Percentiles rank a stretch among this genome's conserved stretches.
Evolutionary conservation across 495 filamentous ascomycete species (phyloP).

Genomic region (Tuber magnatum): DNA sequence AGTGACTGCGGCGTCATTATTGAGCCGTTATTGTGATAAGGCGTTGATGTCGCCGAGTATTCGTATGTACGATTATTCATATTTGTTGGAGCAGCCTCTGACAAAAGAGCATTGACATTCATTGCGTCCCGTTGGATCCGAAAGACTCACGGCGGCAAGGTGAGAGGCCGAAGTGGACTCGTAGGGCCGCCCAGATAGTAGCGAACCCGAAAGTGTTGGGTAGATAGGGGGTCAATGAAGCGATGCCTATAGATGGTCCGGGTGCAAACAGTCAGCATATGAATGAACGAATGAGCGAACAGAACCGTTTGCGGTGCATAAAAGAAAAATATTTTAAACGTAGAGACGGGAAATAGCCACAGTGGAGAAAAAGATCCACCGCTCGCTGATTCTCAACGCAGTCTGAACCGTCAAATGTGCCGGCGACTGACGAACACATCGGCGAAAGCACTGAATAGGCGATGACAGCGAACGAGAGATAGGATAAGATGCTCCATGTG

Average conservation of each 20-base stretch:
- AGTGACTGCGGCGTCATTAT: slow-evolving; percentile 44
- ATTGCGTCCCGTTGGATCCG: slow-evolving; percentile 16
- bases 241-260: not conserved
- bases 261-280: slow-evolving; percentile 3
- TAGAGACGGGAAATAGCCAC: not conserved
- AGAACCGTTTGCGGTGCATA: not conserved
- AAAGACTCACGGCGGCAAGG: not conserved
- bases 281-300: not conserved
- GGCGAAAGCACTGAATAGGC: slow-evolving; percentile 14
- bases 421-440: slow-evolving; percentile 20
- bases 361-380: slow-evolving; percentile 1
- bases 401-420: not conserved
- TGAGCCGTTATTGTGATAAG: slow-evolving; percentile 31
- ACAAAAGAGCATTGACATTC: slow-evolving; percentile 38
- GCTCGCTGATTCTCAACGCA: not conserved
- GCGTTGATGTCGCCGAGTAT: slow-evolving; percentile 28
- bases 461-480: slow-evolving; percentile 11
- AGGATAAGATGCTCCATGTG: slow-evolving; percentile 8
- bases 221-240: not conserved
- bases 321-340: slow-evolving; percentile 2
- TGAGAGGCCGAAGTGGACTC: slow-evolving; percentile 1
- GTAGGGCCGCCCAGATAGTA: not conserved
- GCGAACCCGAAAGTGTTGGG: slow-evolving; percentile 1
- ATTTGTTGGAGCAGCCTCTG: slow-evolving; percentile 27
- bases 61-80: slow-evolving; percentile 25